Conservation (phyloP, 1,284 basidiomycete genomes). For the Trametes versicolor region DNA sequence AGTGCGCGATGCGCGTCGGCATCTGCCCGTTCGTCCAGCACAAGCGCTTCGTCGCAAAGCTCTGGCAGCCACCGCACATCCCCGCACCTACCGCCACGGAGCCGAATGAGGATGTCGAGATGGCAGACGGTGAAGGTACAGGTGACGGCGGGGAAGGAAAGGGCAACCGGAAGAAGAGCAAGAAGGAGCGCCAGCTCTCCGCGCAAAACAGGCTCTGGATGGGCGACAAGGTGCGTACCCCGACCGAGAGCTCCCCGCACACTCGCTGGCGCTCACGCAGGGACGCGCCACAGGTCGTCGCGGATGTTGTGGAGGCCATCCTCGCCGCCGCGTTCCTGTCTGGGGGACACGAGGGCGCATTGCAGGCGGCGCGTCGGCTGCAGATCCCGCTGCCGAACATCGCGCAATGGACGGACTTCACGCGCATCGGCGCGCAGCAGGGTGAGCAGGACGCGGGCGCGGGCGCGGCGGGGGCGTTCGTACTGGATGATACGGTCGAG, state of each 20-base stretch:
- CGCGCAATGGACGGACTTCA: slow-evolving; percentile 77
- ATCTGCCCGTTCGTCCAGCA: slow-evolving; percentile 77
- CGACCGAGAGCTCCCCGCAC: neutral
- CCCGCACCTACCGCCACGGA: neutral
- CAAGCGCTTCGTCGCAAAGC: slow-evolving; percentile 71
- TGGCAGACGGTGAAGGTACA: slow-evolving; percentile 12
- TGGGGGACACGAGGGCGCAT: slow-evolving; percentile 70
- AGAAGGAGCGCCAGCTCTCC: slow-evolving; percentile 56
- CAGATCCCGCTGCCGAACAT: slow-evolving; percentile 68
- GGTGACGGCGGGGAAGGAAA: slow-evolving; percentile 10
- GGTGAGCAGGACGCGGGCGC: slow-evolving; percentile 47
- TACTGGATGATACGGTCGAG: slow-evolving; percentile 52
- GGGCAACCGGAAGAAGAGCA: slow-evolving; percentile 43
- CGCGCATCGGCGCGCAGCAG: slow-evolving; percentile 44
- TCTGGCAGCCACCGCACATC: slow-evolving; percentile 59
- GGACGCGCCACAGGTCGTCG: slow-evolving; percentile 63
- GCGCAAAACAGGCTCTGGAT: slow-evolving; percentile 65
- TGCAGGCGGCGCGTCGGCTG: slow-evolving; percentile 70
- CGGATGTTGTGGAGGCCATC: slow-evolving; percentile 84
- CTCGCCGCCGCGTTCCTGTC: slow-evolving; percentile 82
- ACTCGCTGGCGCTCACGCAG: neutral
- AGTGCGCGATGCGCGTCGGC: slow-evolving; percentile 62
- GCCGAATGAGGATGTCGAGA: slow-evolving; percentile 25
- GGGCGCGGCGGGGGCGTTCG: slow-evolving; percentile 29
- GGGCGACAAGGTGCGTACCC: slow-evolving; percentile 73